phyloP scores from a whole-genome alignment of 2,329 filamentous ascomycete genomes.

The Pseudocercospora fuligena region DNA sequence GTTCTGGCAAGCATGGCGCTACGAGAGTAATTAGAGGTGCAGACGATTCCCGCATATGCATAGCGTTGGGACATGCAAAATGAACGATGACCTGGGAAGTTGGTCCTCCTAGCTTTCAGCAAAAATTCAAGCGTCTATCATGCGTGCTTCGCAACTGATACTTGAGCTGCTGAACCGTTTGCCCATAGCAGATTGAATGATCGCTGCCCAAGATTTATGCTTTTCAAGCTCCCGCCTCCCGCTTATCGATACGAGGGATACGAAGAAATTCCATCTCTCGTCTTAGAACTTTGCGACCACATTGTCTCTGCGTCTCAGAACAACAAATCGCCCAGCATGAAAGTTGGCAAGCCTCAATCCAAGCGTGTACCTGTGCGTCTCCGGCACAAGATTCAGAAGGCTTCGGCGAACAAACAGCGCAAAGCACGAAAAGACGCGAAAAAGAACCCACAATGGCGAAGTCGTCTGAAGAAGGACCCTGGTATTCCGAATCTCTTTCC shows the following conservation, averaged over 20 bases:
- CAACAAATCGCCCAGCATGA: slow-evolving; percentile 29
- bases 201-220: neutral
- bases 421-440: slow-evolving; percentile 89
- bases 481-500: slow-evolving; percentile 97
- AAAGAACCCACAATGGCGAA: slow-evolving; percentile 97
- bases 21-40: neutral
- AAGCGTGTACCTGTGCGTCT: slow-evolving; percentile 90
- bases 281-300: neutral
- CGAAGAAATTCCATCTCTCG: neutral
- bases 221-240: neutral
- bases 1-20: neutral
- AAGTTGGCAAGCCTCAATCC: slow-evolving; percentile 73
- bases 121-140: neutral
- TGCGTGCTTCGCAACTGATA: neutral
- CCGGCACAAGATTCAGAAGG: slow-evolving; percentile 95
- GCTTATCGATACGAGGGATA: neutral
- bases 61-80: neutral
- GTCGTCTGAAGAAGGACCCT: slow-evolving; percentile 94
- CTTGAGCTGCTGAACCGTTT: neutral
- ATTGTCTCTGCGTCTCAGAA: neutral
- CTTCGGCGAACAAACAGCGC: slow-evolving; percentile 84
- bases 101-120: neutral
- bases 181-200: neutral
- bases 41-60: neutral
- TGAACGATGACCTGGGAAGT: neutral